phyloP scores from a whole-genome alignment of 2,329 filamentous ascomycete genomes.

The Arachnopeziza araneosa region DNA sequence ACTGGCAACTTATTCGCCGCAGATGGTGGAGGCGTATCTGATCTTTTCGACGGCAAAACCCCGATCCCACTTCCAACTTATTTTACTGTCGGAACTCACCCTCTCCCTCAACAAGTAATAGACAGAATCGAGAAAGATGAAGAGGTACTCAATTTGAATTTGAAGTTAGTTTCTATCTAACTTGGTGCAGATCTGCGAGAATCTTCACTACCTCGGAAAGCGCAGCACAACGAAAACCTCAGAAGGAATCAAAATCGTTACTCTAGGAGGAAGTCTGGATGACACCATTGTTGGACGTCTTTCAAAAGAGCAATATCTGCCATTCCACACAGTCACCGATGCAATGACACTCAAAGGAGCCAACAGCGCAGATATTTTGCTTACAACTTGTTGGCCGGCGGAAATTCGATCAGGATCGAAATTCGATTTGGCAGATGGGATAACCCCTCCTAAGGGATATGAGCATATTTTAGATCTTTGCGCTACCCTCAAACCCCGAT shows the following conservation, averaged over 20 bases:
- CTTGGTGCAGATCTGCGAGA: slow-evolving; percentile 66
- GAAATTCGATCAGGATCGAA: slow-evolving; percentile 65
- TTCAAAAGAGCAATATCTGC: slow-evolving; percentile 68
- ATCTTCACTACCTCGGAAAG: slow-evolving; percentile 85
- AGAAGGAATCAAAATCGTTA: slow-evolving; percentile 82
- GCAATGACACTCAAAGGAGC: slow-evolving; percentile 70
- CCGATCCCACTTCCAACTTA: slow-evolving; percentile 78
- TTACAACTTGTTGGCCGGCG: slow-evolving; percentile 83
- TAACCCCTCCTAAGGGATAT: slow-evolving; percentile 48
- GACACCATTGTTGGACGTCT: slow-evolving; percentile 53
- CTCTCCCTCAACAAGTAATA: slow-evolving; percentile 66
- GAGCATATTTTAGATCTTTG: slow-evolving; percentile 74
- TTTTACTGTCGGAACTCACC: slow-evolving; percentile 71
- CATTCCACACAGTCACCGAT: slow-evolving; percentile 72
- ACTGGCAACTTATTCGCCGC: slow-evolving; percentile 77
- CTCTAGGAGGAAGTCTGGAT: slow-evolving; percentile 71
- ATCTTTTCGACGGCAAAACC: slow-evolving; percentile 68
- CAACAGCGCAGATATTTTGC: slow-evolving; percentile 75
- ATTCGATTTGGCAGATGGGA: slow-evolving; percentile 47
- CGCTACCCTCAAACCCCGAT: slow-evolving; percentile 75
- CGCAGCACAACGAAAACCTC: slow-evolving; percentile 83
- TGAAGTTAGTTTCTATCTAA: slow-evolving; percentile 9
- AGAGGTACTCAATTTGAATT: slow-evolving; percentile 38
- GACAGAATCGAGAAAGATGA: slow-evolving; percentile 69
- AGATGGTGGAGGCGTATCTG: slow-evolving; percentile 52